Evolutionary conservation across 106 monocot genomes (phyloP).

Genomic region (Acorus calamus): DNA sequence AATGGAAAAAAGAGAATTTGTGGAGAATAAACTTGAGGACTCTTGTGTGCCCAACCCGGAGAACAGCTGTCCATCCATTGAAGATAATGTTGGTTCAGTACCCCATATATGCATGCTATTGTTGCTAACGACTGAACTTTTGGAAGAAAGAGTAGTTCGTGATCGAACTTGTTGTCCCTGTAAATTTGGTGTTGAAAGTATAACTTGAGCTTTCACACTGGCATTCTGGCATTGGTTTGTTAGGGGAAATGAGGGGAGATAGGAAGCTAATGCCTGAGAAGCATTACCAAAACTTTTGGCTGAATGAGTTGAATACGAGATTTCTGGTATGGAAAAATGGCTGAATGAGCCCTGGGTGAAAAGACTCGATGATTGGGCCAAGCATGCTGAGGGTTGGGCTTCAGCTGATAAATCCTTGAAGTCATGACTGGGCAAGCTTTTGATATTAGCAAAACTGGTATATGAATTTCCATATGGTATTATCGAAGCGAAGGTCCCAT

Average conservation of each 20-base stretch:
- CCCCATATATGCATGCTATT: not conserved
- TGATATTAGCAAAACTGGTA: conserved; percentile 5
- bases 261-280: not conserved
- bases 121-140: not conserved
- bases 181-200: conserved; percentile 1
- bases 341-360: conserved; percentile 1
- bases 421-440: conserved; percentile 5
- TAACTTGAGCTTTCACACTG: not conserved
- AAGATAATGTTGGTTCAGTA: conserved; percentile 1
- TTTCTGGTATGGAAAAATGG: not conserved
- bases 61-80: conserved; percentile 11
- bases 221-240: conserved; percentile 3
- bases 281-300: not conserved
- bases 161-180: conserved; percentile 3
- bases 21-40: not conserved
- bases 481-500: conserved; percentile 10
- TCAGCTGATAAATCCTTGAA: conserved; percentile 2
- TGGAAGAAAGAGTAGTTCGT: conserved; percentile 2
- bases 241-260: conserved; percentile 1
- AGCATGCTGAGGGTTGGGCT: not conserved
- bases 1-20: conserved; percentile 6
- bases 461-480: conserved; percentile 5
- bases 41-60: conserved; percentile 9
- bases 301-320: not conserved
- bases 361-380: conserved; percentile 5